A percentile compares a stretch with the other conserved stretches of the same genome.
phyloP scores from a whole-genome alignment of 805 yeast species.

The Candida berthetii region DNA sequence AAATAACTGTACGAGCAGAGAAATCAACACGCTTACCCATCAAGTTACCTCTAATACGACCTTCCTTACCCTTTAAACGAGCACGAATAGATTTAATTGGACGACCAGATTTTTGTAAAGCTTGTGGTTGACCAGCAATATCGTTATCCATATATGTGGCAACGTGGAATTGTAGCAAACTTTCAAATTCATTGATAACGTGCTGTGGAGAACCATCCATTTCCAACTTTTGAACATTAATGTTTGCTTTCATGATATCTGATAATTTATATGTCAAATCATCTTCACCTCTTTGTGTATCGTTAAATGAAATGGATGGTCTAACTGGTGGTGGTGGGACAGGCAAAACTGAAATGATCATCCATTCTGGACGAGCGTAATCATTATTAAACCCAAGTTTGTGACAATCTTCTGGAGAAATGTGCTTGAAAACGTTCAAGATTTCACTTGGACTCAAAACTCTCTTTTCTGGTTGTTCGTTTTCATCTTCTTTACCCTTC shows the following conservation, averaged over 20 bases:
- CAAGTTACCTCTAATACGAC: slow-evolving; percentile 95
- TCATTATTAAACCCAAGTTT: slow-evolving; percentile 90
- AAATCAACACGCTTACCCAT: slow-evolving; percentile 99
- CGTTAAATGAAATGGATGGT: slow-evolving; percentile 97
- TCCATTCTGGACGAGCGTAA: slow-evolving; percentile 98
- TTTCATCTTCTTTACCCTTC: slow-evolving; percentile 75
- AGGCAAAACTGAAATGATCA: slow-evolving; percentile 93
- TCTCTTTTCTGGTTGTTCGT: slow-evolving; percentile 88
- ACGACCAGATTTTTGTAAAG: slow-evolving; percentile 96
- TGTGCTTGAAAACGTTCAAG: slow-evolving; percentile 86
- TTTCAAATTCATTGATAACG: slow-evolving; percentile 93
- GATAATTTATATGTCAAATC: slow-evolving; percentile 97
- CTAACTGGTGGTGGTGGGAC: slow-evolving; percentile 99
- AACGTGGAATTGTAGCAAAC: slow-evolving; percentile 92
- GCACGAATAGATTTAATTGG: slow-evolving; percentile 98
- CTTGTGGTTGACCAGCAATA: slow-evolving; percentile 99
- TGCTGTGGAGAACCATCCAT: slow-evolving; percentile 99
- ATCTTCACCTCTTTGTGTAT: slow-evolving; percentile 98
- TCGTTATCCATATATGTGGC: slow-evolving; percentile 99
- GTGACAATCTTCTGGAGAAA: slow-evolving; percentile 74
- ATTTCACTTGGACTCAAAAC: slow-evolving; percentile 85
- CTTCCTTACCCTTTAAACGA: slow-evolving; percentile 99
- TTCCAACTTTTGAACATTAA: slow-evolving; percentile 93
- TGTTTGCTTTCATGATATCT: slow-evolving; percentile 93
- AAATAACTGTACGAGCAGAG: slow-evolving; percentile 98